Evolutionary conservation across 306 rosid species (phyloP), one percentile per base, ranked within the genome.

Genomic region (Neltuma alba): DNA sequence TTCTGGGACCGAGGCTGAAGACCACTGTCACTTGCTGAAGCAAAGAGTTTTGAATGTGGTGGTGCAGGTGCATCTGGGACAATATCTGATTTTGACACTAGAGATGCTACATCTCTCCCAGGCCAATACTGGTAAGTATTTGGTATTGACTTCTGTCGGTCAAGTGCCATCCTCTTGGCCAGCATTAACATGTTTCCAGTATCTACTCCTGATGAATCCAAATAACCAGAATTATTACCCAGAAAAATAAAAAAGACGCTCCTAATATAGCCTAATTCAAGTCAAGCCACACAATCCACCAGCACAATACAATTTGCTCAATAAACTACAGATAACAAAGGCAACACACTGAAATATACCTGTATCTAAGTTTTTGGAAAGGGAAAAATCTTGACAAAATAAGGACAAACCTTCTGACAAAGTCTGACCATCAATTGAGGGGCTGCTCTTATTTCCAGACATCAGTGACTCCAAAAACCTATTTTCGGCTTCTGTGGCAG

Each of bases 391-490:
- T 16, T 23, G 2, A 27, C 0, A 31, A 38, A 73, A 44, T 4
- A 0, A 77, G 67, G 47, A 66, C 86, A n/a, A 73, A 94, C 98
- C 98, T 91, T 92, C 97, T 33, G 98, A 77, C 37, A 83, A 86
- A 57, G 92, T 45, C 48, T 86, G 81, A 70, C 85, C 80, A 66
- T 91, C 90, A 73, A 87, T 88, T 75, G 97, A 61, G 41, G 92
- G 72, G 71, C 86, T 82, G 83, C 87, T 88, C 61, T 82, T 75
- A 85, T 85, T 91, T 76, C 86, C 89, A 78, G 97, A 87, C 97
- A 94, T 94, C 68, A 94, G 89, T 20, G 99, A 94, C 92, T 94
- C 99, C 91, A 94, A 82, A 81, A 87, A 94, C 86, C 89, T 91
- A 84, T 92, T 92, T 85, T 92, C 97, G 77, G 97, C 97, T 90